phyloP scores from a whole-genome alignment of 495 filamentous ascomycete species.

The Penicillium crystallinum region DNA sequence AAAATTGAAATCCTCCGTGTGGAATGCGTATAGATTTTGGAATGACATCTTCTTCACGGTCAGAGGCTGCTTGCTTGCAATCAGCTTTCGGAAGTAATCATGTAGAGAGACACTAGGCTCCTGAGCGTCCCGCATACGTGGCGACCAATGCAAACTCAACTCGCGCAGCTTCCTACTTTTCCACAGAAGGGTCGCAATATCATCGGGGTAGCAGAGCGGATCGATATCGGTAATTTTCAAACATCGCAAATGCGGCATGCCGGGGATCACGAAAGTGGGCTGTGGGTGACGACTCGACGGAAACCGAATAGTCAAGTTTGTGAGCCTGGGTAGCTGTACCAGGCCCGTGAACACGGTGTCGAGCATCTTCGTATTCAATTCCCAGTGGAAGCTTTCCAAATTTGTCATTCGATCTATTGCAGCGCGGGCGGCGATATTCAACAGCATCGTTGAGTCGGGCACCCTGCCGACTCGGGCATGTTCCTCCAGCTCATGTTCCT shows the following conservation, averaged over 20 bases:
- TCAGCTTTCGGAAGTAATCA: slow-evolving; percentile 53
- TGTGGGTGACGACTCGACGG: slow-evolving; percentile 52
- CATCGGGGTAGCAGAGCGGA: slow-evolving; percentile 60
- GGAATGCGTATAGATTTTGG: slow-evolving; percentile 54
- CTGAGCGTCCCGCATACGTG: slow-evolving; percentile 54
- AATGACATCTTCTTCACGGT: slow-evolving; percentile 45
- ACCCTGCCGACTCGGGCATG: slow-evolving; percentile 52
- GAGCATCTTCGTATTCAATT: slow-evolving; percentile 58
- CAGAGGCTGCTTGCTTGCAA: slow-evolving; percentile 40
- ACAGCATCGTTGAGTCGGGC: slow-evolving; percentile 59
- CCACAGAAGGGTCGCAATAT: slow-evolving; percentile 52
- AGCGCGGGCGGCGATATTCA: slow-evolving; percentile 54
- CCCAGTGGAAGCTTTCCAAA: slow-evolving; percentile 56
- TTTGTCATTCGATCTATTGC: slow-evolving; percentile 55
- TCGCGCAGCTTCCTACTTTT: slow-evolving; percentile 49
- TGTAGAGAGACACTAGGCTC: slow-evolving; percentile 52
- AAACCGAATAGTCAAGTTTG: slow-evolving; percentile 51
- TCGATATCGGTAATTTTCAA: slow-evolving; percentile 56
- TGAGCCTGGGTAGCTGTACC: slow-evolving; percentile 43
- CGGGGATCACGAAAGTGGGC: slow-evolving; percentile 53
- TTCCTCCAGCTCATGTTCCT: slow-evolving; percentile 53
- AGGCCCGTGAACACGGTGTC: slow-evolving; percentile 55
- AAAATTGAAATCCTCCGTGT: slow-evolving; percentile 38
- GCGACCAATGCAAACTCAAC: slow-evolving; percentile 55
- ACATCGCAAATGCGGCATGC: slow-evolving; percentile 49